phyloP scores from a whole-genome alignment of 148 eudicot genomes.

The Persicaria maculosa region DNA sequence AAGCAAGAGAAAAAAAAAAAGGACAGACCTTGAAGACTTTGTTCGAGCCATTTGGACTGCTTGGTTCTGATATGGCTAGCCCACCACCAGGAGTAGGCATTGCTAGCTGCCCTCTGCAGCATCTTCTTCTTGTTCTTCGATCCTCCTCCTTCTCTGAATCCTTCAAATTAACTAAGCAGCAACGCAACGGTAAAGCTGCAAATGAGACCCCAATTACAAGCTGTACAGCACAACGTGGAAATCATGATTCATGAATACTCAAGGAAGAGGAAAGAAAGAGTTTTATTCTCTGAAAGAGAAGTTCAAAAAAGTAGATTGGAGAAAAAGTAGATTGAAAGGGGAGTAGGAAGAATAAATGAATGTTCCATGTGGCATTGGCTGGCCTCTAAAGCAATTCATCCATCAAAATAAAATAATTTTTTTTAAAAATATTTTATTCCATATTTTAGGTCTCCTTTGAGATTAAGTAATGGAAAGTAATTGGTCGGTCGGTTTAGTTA shows the following conservation, averaged over 20 bases:
- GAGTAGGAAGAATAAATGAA: neutral
- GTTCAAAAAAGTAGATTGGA: neutral
- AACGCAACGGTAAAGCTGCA: neutral
- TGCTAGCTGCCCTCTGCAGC: slow-evolving; percentile 41
- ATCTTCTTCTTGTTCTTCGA: slow-evolving; percentile 15
- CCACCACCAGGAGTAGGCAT: slow-evolving; percentile 51
- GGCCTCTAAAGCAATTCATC: neutral
- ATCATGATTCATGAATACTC: neutral
- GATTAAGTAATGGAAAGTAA: neutral
- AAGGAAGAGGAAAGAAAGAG: neutral
- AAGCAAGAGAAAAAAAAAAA: neutral
- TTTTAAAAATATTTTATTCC: neutral
- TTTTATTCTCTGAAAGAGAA: neutral
- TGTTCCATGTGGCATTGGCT: slow-evolving; percentile 11
- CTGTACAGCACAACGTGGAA: slow-evolving; percentile 1
- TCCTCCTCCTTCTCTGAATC: neutral
- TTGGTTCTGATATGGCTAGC: slow-evolving; percentile 40
- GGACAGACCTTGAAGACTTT: slow-evolving; percentile 28
- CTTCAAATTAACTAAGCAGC: neutral
- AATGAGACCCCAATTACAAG: neutral
- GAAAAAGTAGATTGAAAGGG: neutral
- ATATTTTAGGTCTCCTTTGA: neutral
- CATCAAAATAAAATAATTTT: too few relatives aligned
- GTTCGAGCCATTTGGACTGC: slow-evolving; percentile 46
- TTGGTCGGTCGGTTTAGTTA: neutral